phyloP scores from a whole-genome alignment of 495 filamentous ascomycete genomes.

The Daldinia childiae region DNA sequence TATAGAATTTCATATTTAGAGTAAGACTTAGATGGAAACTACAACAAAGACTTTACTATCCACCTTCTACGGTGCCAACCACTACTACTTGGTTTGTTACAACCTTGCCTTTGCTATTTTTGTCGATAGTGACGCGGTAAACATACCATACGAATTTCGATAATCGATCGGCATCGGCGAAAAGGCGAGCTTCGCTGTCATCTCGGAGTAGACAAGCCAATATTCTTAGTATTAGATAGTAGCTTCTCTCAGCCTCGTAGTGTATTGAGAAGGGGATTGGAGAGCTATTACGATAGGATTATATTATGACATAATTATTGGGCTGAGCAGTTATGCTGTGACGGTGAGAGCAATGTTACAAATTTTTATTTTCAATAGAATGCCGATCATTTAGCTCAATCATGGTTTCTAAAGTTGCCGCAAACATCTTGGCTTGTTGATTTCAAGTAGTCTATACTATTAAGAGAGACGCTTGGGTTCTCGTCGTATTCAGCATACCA shows the following conservation, averaged over 20 bases:
- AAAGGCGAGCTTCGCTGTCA: not conserved
- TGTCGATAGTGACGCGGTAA: not conserved
- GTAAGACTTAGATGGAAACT: not conserved
- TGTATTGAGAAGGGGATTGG: not conserved
- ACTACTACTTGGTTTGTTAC: not conserved
- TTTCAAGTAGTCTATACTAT: not conserved
- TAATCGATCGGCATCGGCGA: not conserved
- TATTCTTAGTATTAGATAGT: not conserved
- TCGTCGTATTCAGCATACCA: no score
- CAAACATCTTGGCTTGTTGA: not conserved
- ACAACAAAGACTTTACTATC: not conserved
- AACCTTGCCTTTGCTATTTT: not conserved
- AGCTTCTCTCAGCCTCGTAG: not conserved
- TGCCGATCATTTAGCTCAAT: not conserved
- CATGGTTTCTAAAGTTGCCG: not conserved
- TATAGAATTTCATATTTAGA: not conserved
- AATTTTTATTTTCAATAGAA: not conserved
- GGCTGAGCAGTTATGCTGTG: not conserved
- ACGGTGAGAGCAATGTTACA: not conserved
- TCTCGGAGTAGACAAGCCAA: not conserved
- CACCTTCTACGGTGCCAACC: not conserved
- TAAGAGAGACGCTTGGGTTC: not conserved
- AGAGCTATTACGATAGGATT: not conserved
- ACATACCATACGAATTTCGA: not conserved
- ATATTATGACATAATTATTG: not conserved